Evolutionary conservation across 371 early-diverging fungal species (phyloP), one percentile per base, ranked within the genome.

Genomic region (Apophysomyces elegans): DNA sequence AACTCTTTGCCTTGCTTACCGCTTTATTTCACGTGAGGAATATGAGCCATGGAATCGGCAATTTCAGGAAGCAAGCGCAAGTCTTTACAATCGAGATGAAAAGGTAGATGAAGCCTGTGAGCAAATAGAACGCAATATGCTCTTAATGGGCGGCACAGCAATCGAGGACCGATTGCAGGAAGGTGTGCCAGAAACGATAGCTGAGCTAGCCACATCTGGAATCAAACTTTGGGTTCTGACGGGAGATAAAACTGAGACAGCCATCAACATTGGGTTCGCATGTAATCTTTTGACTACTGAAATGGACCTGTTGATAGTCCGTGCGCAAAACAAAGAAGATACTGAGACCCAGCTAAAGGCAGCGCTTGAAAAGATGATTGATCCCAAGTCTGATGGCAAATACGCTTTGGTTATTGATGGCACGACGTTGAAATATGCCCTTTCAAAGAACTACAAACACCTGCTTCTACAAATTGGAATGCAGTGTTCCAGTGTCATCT

Each of bases 231-330:
- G 97, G 96, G 96, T 99, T 85, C 77, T 99, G 71, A 99, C 99
- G 0, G 99, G 99, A 45, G 99, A 99, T 78, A 94, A 97, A 77
- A 93, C 93, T 50, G 99, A 99, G 74, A 99, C 99, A 13, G 99
- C 99, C 36, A 93, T 97, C 69, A 94, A 95, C 68, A 97, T 97
- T 79, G 99, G 96, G 3, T 92, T 91, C 65, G 89, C 93, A 1
- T 96, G 96, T 71, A 86, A 91, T 36, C 80, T 98, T 35, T 83
- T 89, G 39, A 77, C 75, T 0, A 71, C 71, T 59, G 80, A 79
- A 0, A 90, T 92, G 93, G 83, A 85, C 0, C 68, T 91, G 21
- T 74, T 92, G 8, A 75, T 91, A 5, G 79, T 90, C 73, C 88
- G 89, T 67, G 88, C 89, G 13, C 68, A 84, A 0, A 86, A 84